Conservation (phyloP, 2,329 filamentous ascomycete species). For the Diplodia seriata region DNA sequence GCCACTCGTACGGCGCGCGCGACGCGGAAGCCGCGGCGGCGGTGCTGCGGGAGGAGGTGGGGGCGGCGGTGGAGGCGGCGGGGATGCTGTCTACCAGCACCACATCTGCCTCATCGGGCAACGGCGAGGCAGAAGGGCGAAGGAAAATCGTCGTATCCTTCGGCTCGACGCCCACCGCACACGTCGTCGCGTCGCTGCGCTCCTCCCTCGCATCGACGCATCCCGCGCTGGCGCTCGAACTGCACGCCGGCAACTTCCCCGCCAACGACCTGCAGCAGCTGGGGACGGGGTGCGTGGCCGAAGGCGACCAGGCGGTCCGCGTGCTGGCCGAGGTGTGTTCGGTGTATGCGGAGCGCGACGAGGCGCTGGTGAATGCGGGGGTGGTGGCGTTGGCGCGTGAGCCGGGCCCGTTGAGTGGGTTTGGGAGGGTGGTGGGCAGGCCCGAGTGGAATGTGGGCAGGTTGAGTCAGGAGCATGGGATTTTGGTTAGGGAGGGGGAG, state of each 20-base stretch:
- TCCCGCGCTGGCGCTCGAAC: not conserved
- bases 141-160: not conserved
- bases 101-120: no score
- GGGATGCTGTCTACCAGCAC: no score
- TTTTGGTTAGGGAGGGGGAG: conserved; percentile 9
- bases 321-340: conserved; percentile 30
- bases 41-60: conserved; percentile 25
- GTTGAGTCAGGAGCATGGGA: conserved; percentile 32
- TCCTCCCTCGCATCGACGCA: not conserved
- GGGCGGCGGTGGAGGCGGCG: conserved; percentile 7
- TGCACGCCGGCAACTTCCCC: conserved; percentile 31
- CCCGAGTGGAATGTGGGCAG: conserved; percentile 20
- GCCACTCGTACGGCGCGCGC: conserved; percentile 26
- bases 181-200: conserved; percentile 28
- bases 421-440: conserved; percentile 11
- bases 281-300: conserved; percentile 20
- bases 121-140: no score
- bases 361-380: conserved; percentile 31
- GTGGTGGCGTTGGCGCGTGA: conserved; percentile 22
- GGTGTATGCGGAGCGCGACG: conserved; percentile 27
- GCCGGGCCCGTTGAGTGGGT: conserved; percentile 24
- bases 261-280: conserved; percentile 33
- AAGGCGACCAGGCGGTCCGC: conserved; percentile 24
- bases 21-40: not conserved
- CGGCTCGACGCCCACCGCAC: conserved; percentile 31